Evolutionary conservation across 2,329 filamentous ascomycete species (phyloP).

Genomic region (Monascus ruber): DNA sequence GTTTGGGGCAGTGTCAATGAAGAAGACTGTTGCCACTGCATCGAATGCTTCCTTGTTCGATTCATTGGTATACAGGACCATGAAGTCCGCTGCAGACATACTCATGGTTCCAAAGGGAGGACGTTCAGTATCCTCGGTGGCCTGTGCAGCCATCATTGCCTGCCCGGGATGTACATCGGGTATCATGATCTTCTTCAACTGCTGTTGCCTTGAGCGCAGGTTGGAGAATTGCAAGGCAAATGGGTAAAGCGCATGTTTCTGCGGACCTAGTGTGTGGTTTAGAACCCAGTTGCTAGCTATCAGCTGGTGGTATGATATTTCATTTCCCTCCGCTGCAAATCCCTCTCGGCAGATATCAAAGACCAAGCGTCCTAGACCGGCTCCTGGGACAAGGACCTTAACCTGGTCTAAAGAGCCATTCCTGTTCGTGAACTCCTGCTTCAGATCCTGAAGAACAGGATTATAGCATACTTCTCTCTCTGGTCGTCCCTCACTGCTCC

Average conservation of each 20-base stretch:
- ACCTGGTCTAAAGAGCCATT: constrained; percentile 32
- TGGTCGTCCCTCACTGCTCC: constrained; percentile 63
- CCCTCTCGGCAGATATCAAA: constrained; percentile 71
- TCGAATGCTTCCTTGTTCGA: constrained; percentile 57
- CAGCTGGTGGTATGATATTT: constrained; percentile 96
- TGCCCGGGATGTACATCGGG: constrained; percentile 68
- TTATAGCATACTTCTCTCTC: constrained; percentile 71
- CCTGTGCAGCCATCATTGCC: constrained; percentile 34
- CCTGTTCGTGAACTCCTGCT: constrained; percentile 31
- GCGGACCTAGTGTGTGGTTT: constrained; percentile 43
- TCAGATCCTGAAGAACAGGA: constrained; percentile 58
- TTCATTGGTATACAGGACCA: constrained; percentile 64
- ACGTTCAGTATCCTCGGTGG: constrained; percentile 11
- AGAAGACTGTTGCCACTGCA: constrained; percentile 82
- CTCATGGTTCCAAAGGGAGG: constrained; percentile 57
- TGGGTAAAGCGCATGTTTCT: constrained; percentile 65
- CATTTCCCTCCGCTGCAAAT: constrained; percentile 73
- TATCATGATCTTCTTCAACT: constrained; percentile 60
- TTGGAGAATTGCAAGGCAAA: constrained; percentile 88
- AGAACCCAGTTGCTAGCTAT: constrained; percentile 58
- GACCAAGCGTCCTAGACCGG: constrained; percentile 76
- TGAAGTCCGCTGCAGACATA: constrained; percentile 89
- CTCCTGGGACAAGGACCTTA: constrained; percentile 74
- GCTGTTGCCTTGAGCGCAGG: constrained; percentile 59
- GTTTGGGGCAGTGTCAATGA: constrained; percentile 94